A percentile compares a stretch with the other conserved stretches of the same genome.
Conservation (phyloP, 768 basidiomycete species). For the Collybia nuda region DNA sequence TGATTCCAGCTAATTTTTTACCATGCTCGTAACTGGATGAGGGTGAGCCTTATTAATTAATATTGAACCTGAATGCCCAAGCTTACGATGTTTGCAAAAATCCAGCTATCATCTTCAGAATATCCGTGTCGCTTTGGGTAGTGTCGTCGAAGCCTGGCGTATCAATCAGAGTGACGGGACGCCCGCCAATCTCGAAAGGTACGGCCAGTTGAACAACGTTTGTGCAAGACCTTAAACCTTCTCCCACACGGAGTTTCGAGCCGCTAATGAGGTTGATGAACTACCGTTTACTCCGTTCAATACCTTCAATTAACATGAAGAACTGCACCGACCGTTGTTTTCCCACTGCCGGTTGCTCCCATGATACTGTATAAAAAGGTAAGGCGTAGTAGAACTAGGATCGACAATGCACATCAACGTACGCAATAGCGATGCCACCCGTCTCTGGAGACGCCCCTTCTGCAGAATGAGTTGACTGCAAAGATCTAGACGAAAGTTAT, state of each 20-base stretch:
- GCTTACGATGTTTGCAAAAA: no score
- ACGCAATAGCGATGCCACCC: no score
- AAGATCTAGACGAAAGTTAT: no score
- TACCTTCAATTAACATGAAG: background rate
- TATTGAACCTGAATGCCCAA: no score
- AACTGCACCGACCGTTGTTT: background rate
- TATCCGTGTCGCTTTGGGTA: constrained; percentile 41
- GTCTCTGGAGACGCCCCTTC: no score
- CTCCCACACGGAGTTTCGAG: constrained; percentile 44
- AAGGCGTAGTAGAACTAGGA: no score
- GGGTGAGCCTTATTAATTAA: background rate
- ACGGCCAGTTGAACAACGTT: constrained; percentile 38
- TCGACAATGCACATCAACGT: no score
- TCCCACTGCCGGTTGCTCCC: constrained; percentile 4
- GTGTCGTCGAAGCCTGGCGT: constrained; percentile 65
- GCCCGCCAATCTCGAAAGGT: constrained; percentile 42
- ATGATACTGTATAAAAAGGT: background rate
- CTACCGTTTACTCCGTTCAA: constrained; percentile 22
- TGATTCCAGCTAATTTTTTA: constrained; percentile 32
- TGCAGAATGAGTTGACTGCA: no score
- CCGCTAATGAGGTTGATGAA: constrained; percentile 57
- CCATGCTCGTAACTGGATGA: constrained; percentile 10
- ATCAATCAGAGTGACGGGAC: constrained; percentile 47
- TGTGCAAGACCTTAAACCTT: constrained; percentile 51
- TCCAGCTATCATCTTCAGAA: constrained; percentile 47